Evolutionary conservation across 371 early-diverging fungal genomes (phyloP), one percentile per base, ranked within the genome.

Genomic region (Encephalitozoon hellem): DNA sequence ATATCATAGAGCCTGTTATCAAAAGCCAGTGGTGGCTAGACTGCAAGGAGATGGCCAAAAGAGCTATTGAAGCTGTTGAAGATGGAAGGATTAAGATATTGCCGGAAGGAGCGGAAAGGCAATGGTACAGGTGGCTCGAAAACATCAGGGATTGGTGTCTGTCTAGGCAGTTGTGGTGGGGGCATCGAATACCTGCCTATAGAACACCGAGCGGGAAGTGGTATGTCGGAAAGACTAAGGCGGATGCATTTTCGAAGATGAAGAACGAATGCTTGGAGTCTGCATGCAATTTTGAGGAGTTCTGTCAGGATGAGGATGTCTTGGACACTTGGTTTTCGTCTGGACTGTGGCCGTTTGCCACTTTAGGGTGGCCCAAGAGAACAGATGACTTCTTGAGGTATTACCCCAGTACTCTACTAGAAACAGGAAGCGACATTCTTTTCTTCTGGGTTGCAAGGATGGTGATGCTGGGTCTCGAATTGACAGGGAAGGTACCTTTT

Each of bases 391-490:
- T 34, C 53, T 81, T 88, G 54, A 87, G 86, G 54, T 95, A 90
- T 87, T 99, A 93, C 82, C 99, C 99, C 9, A 91, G 91, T 47
- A 84, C 90, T 4, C 77, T 98, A 28, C 86, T 96, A 32, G 99
- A 99, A 86, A 99, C 97, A 69, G 99, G 99, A 18, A 90, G 90
- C 89, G 99, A 99, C 86, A 99, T 99, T 86, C 83, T 99, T 69
- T 97, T 97, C 90, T 97, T 96, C 89, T 98, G 99, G 99, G 96
- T 97, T 42, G 97, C 96, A 3, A 89, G 99, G 77, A 99, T 99
- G 99, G 95, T 96, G 41, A 96, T 99, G 97, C 83, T 97, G 69
- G 92, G 94, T 78, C 89, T 93, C 72, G 91, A 94, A 82, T 86
- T 97, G 69, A 94, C 94, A 4, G 94, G 93, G 25, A 83, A 91